phyloP scores from a whole-genome alignment of 495 filamentous ascomycete species.

The Neurospora intermedia region DNA sequence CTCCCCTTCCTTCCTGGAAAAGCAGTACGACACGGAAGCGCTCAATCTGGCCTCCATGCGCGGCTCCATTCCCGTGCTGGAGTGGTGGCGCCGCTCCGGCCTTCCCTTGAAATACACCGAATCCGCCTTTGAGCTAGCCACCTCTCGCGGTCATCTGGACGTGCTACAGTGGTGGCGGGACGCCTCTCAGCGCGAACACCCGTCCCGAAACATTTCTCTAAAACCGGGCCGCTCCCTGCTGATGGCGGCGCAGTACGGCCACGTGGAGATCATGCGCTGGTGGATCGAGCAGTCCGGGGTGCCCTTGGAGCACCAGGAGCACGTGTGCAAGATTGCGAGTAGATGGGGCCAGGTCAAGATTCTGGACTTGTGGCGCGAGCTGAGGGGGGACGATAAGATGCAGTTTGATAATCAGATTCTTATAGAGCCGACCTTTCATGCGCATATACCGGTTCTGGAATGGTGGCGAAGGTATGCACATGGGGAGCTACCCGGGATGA shows the following conservation, averaged over 20 bases:
- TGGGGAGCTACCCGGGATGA: conserved; percentile 33
- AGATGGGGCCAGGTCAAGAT: conserved; percentile 80
- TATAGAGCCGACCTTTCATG: conserved; percentile 77
- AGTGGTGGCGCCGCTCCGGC: conserved; percentile 83
- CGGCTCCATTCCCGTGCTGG: conserved; percentile 72
- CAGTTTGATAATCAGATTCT: conserved; percentile 83
- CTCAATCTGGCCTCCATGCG: conserved; percentile 77
- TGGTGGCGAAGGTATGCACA: conserved; percentile 81
- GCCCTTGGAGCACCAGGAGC: conserved; percentile 60
- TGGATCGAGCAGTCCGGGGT: conserved; percentile 66
- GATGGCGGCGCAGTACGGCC: conserved; percentile 68
- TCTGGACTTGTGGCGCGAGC: conserved; percentile 67
- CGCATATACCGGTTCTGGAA: conserved; percentile 71
- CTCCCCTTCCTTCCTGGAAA: conserved; percentile 64
- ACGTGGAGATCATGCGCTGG: conserved; percentile 61
- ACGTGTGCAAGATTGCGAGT: conserved; percentile 71
- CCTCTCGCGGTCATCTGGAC: conserved; percentile 65
- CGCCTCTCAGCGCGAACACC: conserved; percentile 33
- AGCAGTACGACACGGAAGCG: conserved; percentile 64
- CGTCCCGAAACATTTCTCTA: conserved; percentile 30
- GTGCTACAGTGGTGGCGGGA: conserved; percentile 89
- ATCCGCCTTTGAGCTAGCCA: conserved; percentile 74
- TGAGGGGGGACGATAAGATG: conserved; percentile 70
- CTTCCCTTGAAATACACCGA: conserved; percentile 77
- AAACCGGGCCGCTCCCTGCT: conserved; percentile 74